phyloP scores from a whole-genome alignment of 2,329 filamentous ascomycete species.

The Aureobasidium subglaciale region DNA sequence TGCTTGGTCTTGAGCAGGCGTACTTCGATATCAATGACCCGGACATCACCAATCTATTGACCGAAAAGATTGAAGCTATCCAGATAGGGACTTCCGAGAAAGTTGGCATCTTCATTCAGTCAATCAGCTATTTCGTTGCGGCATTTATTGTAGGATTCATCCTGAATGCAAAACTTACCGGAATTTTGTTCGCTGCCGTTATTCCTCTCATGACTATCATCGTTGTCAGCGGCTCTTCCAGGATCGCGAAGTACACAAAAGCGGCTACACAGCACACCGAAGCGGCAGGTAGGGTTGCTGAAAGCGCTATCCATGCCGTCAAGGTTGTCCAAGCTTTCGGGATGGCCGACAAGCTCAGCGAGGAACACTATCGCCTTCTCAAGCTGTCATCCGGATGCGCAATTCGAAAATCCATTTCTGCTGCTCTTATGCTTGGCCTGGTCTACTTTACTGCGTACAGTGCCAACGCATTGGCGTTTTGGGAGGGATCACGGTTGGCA shows the following conservation, averaged over 20 bases:
- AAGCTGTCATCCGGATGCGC: conserved; percentile 30
- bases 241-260: conserved; percentile 35
- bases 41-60: conserved; percentile 41
- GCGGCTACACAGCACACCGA: conserved; percentile 33
- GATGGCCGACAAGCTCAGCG: conserved; percentile 33
- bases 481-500: conserved; percentile 32
- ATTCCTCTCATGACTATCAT: conserved; percentile 43
- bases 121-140: conserved; percentile 40
- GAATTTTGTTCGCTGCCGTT: conserved; percentile 38
- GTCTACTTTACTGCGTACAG: conserved; percentile 41
- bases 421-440: conserved; percentile 36
- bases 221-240: conserved; percentile 36
- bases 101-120: conserved; percentile 40
- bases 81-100: conserved; percentile 43
- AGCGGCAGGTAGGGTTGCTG: conserved; percentile 38
- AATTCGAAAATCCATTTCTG: conserved; percentile 34
- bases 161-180: conserved; percentile 36
- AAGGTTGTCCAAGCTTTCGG: conserved; percentile 45
- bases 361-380: conserved; percentile 31
- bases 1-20: conserved; percentile 45
- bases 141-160: conserved; percentile 41
- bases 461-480: conserved; percentile 41
- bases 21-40: conserved; percentile 46
- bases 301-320: conserved; percentile 40
- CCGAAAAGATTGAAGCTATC: conserved; percentile 40